These are phyloP conservation scores for Phytophthora syringae DNA, from an alignment of 352 stramenopile species.

Conservation along the genomic window DNA sequence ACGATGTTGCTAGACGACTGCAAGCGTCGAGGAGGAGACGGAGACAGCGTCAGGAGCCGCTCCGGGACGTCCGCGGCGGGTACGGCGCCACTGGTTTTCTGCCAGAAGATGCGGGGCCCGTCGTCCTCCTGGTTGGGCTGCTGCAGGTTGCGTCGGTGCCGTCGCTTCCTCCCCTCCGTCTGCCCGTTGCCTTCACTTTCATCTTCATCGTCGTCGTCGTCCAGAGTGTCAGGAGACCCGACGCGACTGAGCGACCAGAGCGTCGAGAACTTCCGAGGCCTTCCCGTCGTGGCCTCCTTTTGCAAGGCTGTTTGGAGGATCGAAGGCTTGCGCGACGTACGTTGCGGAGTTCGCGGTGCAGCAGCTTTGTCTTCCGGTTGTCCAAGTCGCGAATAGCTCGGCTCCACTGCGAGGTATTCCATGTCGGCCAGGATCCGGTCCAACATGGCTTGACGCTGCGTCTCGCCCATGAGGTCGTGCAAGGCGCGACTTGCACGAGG, in stretches of 20 bases:
- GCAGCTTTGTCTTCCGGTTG: slow-evolving; percentile 7
- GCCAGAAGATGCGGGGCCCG: slow-evolving; percentile 49
- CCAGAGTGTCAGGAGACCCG: slow-evolving; percentile 5
- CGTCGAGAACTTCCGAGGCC: slow-evolving; percentile 44
- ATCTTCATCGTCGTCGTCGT: slow-evolving; percentile 33
- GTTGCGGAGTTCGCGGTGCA: slow-evolving; percentile 6
- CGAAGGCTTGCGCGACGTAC: slow-evolving; percentile 19
- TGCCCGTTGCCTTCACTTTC: slow-evolving; percentile 18
- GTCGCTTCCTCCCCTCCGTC: slow-evolving; percentile 21
- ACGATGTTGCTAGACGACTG: slow-evolving; percentile 15
- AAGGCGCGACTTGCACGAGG: slow-evolving; percentile 31
- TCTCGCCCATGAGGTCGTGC: slow-evolving; percentile 66
- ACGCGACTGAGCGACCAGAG: slow-evolving; percentile 32
- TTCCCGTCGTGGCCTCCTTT: slow-evolving; percentile 28
- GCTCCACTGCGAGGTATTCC: slow-evolving; percentile 49
- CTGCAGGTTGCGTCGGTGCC: slow-evolving; percentile 36
- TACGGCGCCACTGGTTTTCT: slow-evolving; percentile 46
- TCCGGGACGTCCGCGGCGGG: slow-evolving; percentile 48
- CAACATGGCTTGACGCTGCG: slow-evolving; percentile 65
- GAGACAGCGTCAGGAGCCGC: slow-evolving; percentile 18
- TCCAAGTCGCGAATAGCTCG: slow-evolving; percentile 35
- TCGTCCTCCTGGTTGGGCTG: slow-evolving; percentile 8
- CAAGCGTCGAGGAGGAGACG: slow-evolving; percentile 13
- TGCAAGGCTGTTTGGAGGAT: slow-evolving; percentile 20
- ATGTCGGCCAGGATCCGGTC: slow-evolving; percentile 74